Conservation (phyloP, 2,329 filamentous ascomycete species). For the Ophiocordyceps sinensis region DNA sequence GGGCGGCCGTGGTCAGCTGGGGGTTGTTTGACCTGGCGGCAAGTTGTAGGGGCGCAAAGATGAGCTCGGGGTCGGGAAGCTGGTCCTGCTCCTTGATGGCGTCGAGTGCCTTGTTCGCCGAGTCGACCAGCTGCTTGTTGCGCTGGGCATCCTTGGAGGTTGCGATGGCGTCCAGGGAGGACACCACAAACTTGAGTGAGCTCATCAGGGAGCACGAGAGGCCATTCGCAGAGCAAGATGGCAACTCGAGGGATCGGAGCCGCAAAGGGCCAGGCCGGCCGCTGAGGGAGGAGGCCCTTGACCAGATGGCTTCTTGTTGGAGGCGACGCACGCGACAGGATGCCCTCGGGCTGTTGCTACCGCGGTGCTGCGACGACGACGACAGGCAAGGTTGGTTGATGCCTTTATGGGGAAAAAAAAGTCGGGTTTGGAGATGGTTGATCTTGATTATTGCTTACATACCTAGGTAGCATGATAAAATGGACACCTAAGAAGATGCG, state of each 20-base stretch:
- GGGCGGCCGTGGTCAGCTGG: conserved; percentile 71
- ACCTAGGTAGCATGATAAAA: too few species aligned
- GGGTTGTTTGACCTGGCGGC: conserved; percentile 80
- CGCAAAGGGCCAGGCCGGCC: background rate
- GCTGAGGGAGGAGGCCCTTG: background rate
- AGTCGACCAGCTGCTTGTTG: conserved; percentile 70
- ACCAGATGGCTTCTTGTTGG: background rate
- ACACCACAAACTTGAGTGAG: conserved; percentile 92
- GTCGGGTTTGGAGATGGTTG: too few species aligned
- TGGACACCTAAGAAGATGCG: too few species aligned
- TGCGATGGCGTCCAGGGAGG: conserved; percentile 82
- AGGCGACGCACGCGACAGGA: too few species aligned
- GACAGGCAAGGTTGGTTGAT: too few species aligned
- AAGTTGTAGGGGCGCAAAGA: conserved; percentile 82
- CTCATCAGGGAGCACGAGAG: conserved; percentile 52
- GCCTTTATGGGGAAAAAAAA: too few species aligned
- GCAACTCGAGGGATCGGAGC: background rate
- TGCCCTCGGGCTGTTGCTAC: too few species aligned
- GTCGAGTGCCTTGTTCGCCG: conserved; percentile 65
- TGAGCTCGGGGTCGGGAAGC: conserved; percentile 75
- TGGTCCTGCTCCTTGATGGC: conserved; percentile 79
- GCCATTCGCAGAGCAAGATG: conserved; percentile 23
- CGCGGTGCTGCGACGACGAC: too few species aligned
- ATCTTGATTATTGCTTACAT: too few species aligned
- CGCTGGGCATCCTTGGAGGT: conserved; percentile 81